Evolutionary conservation across 1,284 basidiomycete species (phyloP), one percentile per base, ranked within the genome.

Genomic region (Marasmius sp.): DNA sequence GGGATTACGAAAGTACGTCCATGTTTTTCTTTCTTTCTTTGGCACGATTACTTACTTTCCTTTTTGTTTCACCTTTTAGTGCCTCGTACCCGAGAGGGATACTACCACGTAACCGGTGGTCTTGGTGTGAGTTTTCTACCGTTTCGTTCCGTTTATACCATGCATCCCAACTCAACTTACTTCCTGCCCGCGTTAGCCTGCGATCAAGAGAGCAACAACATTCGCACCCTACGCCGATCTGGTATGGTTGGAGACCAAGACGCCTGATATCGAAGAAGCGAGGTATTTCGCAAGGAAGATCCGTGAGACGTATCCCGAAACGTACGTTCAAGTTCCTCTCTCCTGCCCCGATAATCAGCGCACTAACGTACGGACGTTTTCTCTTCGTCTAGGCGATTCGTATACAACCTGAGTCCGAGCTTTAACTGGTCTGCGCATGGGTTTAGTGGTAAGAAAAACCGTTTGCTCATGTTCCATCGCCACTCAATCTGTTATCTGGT

Each of bases 351-450:
- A n/a, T n/a, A n/a, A n/a, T n/a, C n/a, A n/a, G n/a, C n/a, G n/a
- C n/a, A n/a, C n/a, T n/a, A n/a, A n/a, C n/a, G n/a, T n/a, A n/a
- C n/a, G n/a, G n/a, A n/a, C n/a, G n/a, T n/a, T n/a, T n/a, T n/a
- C n/a, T n/a, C n/a, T n/a, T n/a, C n/a, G n/a, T n/a, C 4, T 55
- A 88, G 85, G 67, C 88, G 88, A 89, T 86, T 97, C 68, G 94
- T 96, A n/a, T 97, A 97, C 74, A 97, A 97, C 74, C 78, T 97
- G 64, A 94, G 92, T 70, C 95, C 3, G 3, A 94, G 92, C 70
- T 97, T 97, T 82, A 96, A 97, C 75, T 97, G 94, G 95, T 81
- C 85, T 34, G 85, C 83, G 11, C 89, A 92, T 70, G 94, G 94
- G 16, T 95, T 92, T 76, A 85, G 82, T 52, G 88, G 89, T 86